phyloP scores from a whole-genome alignment of 2,329 filamentous ascomycete genomes.

The Periconia digitata region DNA sequence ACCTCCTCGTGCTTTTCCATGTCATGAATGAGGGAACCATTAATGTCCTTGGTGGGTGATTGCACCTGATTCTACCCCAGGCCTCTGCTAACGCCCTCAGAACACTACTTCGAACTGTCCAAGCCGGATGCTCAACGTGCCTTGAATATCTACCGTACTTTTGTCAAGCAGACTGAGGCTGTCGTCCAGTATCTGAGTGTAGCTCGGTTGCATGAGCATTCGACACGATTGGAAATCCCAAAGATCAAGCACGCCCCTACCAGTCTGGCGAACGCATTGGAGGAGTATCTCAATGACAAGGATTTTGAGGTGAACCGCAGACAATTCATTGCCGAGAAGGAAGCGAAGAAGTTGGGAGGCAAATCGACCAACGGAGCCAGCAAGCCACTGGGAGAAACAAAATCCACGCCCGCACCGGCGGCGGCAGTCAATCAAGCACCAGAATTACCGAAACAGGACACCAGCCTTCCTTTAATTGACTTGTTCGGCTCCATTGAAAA shows the following conservation, averaged over 20 bases:
- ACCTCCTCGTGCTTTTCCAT: conserved; percentile 87
- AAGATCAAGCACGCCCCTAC: conserved; percentile 97
- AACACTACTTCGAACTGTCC: conserved; percentile 98
- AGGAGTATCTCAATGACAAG: conserved; percentile 91
- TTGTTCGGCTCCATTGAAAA: conserved; percentile 36
- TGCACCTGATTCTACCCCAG: neutral
- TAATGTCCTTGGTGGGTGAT: conserved; percentile 78
- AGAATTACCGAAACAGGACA: conserved; percentile 18
- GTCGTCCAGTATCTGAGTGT: conserved; percentile 88
- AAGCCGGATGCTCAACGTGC: conserved; percentile 89
- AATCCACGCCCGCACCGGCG: conserved; percentile 25
- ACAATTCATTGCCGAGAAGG: conserved; percentile 87
- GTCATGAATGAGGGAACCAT: conserved; percentile 97
- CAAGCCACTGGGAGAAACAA: conserved; percentile 40
- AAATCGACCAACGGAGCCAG: conserved; percentile 43
- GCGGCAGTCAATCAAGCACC: conserved; percentile 28
- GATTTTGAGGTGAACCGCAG: conserved; percentile 93
- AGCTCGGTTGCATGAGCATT: conserved; percentile 86
- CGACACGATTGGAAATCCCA: conserved; percentile 89
- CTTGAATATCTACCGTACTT: conserved; percentile 87
- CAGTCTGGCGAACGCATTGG: conserved; percentile 82
- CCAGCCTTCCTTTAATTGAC: conserved; percentile 36
- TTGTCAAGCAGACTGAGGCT: conserved; percentile 87
- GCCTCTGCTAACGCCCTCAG: conserved; percentile 49
- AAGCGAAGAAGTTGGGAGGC: conserved; percentile 62